Conservation (phyloP, 129 eudicot genomes). For the Logfia minima region DNA sequence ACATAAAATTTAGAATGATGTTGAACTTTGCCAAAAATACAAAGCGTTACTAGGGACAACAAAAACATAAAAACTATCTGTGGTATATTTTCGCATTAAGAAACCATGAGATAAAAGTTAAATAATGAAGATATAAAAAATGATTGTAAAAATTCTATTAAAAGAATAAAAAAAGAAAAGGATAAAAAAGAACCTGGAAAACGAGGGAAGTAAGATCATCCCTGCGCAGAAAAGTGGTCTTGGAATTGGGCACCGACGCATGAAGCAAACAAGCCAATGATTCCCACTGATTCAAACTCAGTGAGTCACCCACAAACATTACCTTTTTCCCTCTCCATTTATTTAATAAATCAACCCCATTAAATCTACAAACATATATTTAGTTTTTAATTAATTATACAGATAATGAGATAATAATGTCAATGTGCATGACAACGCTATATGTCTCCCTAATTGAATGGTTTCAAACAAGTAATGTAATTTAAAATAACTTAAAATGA, state of each 20-base stretch:
- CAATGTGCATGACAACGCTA: neutral
- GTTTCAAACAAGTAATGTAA: neutral
- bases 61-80: neutral
- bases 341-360: slow-evolving; percentile 67
- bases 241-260: slow-evolving; percentile 69
- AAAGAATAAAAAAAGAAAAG: slow-evolving; percentile 15
- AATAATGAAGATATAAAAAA: neutral
- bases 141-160: neutral
- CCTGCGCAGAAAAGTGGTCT: slow-evolving; percentile 39
- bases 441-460: neutral
- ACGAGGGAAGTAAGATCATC: slow-evolving; percentile 55
- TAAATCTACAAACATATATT: slow-evolving; percentile 43
- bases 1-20: neutral
- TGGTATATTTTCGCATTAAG: neutral
- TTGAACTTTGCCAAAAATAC: neutral
- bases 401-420: too few relatives aligned
- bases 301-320: slow-evolving; percentile 99
- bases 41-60: neutral
- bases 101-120: slow-evolving; percentile 14
- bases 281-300: slow-evolving; percentile 91
- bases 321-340: slow-evolving; percentile 87
- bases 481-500: neutral
- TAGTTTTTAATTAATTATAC: neutral
- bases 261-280: slow-evolving; percentile 86
- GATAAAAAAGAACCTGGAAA: slow-evolving; percentile 58